A percentile compares a stretch with the other conserved stretches of the same genome.
Evolutionary conservation across 192 early-diverging fungal species (phyloP).

Genomic region (Powellomyces hirtus): DNA sequence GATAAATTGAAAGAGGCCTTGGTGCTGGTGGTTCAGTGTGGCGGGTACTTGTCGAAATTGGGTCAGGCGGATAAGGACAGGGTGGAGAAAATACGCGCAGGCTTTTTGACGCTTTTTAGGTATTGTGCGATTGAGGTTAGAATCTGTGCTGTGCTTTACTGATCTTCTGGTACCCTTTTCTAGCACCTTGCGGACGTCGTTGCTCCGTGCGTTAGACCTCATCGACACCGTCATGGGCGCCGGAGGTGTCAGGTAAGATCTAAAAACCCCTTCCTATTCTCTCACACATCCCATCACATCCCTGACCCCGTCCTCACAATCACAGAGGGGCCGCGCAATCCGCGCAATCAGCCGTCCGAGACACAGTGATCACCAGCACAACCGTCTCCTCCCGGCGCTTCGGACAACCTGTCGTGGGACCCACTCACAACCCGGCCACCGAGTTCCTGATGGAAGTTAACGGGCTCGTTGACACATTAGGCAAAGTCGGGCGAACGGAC

Average conservation of each 20-base stretch:
- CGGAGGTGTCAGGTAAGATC: conserved; percentile 28
- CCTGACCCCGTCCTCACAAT: neutral
- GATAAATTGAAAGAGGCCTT: conserved; percentile 33
- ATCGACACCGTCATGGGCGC: conserved; percentile 39
- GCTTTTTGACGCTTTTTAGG: conserved; percentile 22
- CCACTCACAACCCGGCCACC: conserved; percentile 4
- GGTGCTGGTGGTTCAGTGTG: conserved; percentile 33
- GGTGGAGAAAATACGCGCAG: conserved; percentile 33
- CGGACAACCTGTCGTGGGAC: neutral
- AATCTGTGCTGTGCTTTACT: no score
- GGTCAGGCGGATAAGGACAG: conserved; percentile 32
- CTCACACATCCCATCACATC: neutral
- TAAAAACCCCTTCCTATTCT: neutral
- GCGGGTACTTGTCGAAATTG: conserved; percentile 28
- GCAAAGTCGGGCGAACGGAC: conserved; percentile 20
- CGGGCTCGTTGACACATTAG: conserved; percentile 22
- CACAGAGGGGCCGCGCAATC: conserved; percentile 16
- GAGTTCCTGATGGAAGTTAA: conserved; percentile 31
- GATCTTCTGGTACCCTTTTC: neutral
- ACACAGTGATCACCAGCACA: conserved; percentile 24
- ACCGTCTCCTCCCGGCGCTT: conserved; percentile 6
- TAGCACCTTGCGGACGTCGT: conserved; percentile 24
- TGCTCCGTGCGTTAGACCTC: conserved; percentile 39
- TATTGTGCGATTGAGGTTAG: neutral
- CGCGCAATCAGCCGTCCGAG: conserved; percentile 9